Evolutionary conservation across 2,329 filamentous ascomycete genomes (phyloP), one percentile per base, ranked within the genome.

Genomic region (Scedosporium apiospermum): DNA sequence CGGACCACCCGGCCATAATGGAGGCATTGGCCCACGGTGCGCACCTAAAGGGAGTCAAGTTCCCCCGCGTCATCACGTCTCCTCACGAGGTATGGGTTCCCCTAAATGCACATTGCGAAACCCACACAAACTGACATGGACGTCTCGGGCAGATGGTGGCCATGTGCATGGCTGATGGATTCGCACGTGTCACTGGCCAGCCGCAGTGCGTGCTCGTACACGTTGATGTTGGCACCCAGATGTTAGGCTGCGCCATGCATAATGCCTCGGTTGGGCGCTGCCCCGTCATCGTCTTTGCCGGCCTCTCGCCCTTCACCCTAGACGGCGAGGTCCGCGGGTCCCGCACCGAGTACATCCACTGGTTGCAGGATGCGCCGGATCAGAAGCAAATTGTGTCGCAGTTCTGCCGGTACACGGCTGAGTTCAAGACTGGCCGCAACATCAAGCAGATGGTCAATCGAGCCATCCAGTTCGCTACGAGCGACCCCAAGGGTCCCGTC

Each of bases 371-470:
- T 73, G 88, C 92, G 2, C 89, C 88, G 0, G 89, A 93, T 69
- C 90, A 93, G 72, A 90, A 88, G 72, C 82, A 86, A 68, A 93
- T 96, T 64, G 78, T 96, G 3, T 79, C 84, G 0, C 91, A 96
- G 76, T 96, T 96, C 74, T 96, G 92, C 72, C 83, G 91, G 9
- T 96, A 95, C 70, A 77, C 87, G 0, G 90, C 82, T 3, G 92
- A 96, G 76, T 87, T 96, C 73, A 93, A 92, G 76, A 88, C 88
- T 2, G 91, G 90, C 16, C 84, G 84, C 70, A 96, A 96, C 69
- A 85, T 96, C 64, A 96, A 96, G 79, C 91, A 96, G 76, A 87
- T 96, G 76, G 89, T 96, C 64, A 91, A 91, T 70, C 87, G 91
- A 1, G 91, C 91, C 0, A 73, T 96, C 63, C 90, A 91, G 67